A percentile compares a stretch with the other conserved stretches of the same genome.
These are phyloP conservation scores for Ceratocystis papillata DNA, from an alignment of 2,329 filamentous ascomycete species.

Conservation along the genomic window DNA sequence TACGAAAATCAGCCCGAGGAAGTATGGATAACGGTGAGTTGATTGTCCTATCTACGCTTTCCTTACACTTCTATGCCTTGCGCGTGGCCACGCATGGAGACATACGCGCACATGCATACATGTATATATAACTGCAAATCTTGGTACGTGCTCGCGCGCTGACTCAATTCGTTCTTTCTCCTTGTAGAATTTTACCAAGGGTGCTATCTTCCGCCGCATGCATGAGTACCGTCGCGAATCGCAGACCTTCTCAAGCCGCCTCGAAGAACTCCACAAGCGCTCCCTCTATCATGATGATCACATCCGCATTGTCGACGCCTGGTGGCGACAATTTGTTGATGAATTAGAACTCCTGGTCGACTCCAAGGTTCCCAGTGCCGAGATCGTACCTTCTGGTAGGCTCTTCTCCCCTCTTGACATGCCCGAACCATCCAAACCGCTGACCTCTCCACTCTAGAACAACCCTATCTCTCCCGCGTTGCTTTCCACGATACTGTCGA, in stretches of 20 bases:
- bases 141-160: slow-evolving; percentile 27
- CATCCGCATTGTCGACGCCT: slow-evolving; percentile 76
- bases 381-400: slow-evolving; percentile 28
- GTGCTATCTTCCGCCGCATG: slow-evolving; percentile 95
- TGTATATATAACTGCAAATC: background rate
- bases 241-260: slow-evolving; percentile 63
- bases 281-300: slow-evolving; percentile 84
- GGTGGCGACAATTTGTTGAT: slow-evolving; percentile 60
- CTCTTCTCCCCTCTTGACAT: background rate
- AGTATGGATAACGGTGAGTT: slow-evolving; percentile 55
- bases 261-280: slow-evolving; percentile 69
- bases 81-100: too few relatives aligned
- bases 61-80: background rate
- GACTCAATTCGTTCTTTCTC: slow-evolving; percentile 26
- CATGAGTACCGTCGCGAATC: slow-evolving; percentile 94
- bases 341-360: slow-evolving; percentile 20
- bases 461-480: slow-evolving; percentile 47
- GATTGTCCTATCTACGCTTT: background rate
- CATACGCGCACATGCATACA: too few relatives aligned
- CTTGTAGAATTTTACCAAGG: slow-evolving; percentile 75
- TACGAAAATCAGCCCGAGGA: slow-evolving; percentile 48
- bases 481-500: slow-evolving; percentile 53
- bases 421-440: slow-evolving; percentile 26
- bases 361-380: slow-evolving; percentile 2
- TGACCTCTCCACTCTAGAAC: slow-evolving; percentile 33